phyloP scores from a whole-genome alignment of 371 early-diverging fungal genomes.

The Sporodiniella umbellata region DNA sequence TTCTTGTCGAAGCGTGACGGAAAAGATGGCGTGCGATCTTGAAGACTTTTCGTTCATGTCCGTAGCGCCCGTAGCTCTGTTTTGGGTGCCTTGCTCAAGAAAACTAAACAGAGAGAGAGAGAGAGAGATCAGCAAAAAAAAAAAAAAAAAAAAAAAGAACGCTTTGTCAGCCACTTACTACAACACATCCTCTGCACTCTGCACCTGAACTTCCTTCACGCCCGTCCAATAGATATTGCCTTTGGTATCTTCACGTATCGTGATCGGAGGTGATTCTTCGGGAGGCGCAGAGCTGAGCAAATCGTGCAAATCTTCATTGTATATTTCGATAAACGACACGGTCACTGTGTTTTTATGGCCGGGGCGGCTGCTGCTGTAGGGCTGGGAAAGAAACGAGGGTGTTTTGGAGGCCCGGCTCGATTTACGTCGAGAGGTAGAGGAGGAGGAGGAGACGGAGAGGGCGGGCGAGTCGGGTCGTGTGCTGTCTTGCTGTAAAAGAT shows the following conservation, averaged over 20 bases:
- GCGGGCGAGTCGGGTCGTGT: slow-evolving; percentile 18
- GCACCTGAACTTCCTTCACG: slow-evolving; percentile 76
- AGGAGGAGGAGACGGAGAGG: slow-evolving; percentile 21
- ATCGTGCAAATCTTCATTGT: slow-evolving; percentile 97
- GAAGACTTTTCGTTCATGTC: slow-evolving; percentile 97
- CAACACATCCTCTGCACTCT: slow-evolving; percentile 75
- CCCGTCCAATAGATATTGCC: slow-evolving; percentile 91
- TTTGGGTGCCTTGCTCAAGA: slow-evolving; percentile 74
- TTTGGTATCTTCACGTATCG: slow-evolving; percentile 91
- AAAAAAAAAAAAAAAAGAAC: no score
- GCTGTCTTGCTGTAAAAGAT: slow-evolving; percentile 22
- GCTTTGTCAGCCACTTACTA: no score
- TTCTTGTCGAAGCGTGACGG: slow-evolving; percentile 76
- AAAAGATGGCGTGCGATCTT: slow-evolving; percentile 97
- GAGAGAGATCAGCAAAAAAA: no score
- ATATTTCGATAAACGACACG: slow-evolving; percentile 89
- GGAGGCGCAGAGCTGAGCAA: slow-evolving; percentile 60
- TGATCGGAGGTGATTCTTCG: slow-evolving; percentile 60
- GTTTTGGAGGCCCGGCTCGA: slow-evolving; percentile 9
- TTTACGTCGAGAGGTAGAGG: slow-evolving; percentile 14
- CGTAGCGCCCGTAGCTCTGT: slow-evolving; percentile 93
- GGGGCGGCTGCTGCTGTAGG: slow-evolving; percentile 4
- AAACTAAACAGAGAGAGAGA: slow-evolving; percentile 27
- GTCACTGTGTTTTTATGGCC: slow-evolving; percentile 42
- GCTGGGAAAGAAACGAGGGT: background rate